Conservation (phyloP, 352 stramenopile species). For the Phytophthora sp. region DNA sequence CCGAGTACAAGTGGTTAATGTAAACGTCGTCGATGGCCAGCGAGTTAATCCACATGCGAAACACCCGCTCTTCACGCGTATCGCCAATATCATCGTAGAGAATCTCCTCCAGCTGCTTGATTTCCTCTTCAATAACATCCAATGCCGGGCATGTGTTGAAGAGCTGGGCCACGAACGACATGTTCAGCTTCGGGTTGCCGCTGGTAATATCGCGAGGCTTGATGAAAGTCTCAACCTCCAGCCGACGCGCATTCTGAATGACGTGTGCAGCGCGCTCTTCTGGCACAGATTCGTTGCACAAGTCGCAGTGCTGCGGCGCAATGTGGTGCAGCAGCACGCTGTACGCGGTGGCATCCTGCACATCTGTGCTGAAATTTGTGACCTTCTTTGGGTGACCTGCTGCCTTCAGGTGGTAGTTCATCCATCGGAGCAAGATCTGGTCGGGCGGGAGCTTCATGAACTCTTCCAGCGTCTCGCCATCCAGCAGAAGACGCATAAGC, state of each 20-base stretch:
- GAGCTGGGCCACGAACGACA: slow-evolving; percentile 90
- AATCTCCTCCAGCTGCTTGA: slow-evolving; percentile 89
- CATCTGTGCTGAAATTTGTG: slow-evolving; percentile 80
- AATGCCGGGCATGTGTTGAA: slow-evolving; percentile 93
- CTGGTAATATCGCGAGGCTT: slow-evolving; percentile 92
- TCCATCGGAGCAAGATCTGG: slow-evolving; percentile 92
- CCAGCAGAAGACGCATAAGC: slow-evolving; percentile 84
- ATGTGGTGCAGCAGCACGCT: slow-evolving; percentile 90
- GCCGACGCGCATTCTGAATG: slow-evolving; percentile 82
- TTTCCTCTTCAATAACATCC: slow-evolving; percentile 80
- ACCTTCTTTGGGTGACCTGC: slow-evolving; percentile 75
- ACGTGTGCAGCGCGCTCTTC: slow-evolving; percentile 81
- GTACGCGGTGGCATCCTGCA: slow-evolving; percentile 89
- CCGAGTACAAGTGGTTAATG: slow-evolving; percentile 92
- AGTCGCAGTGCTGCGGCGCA: slow-evolving; percentile 70
- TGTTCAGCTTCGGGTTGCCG: slow-evolving; percentile 93
- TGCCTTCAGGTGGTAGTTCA: slow-evolving; percentile 93
- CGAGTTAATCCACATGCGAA: slow-evolving; percentile 95
- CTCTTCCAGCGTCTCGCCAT: slow-evolving; percentile 87
- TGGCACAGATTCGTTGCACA: slow-evolving; percentile 55
- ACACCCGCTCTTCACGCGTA: slow-evolving; percentile 89
- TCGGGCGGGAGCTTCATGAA: slow-evolving; percentile 93
- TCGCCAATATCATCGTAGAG: slow-evolving; percentile 88
- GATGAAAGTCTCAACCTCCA: slow-evolving; percentile 92
- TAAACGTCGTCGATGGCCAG: slow-evolving; percentile 89